These are phyloP conservation scores for Daphne laureola DNA, from an alignment of 441 rosid species.

Conservation along the genomic window DNA sequence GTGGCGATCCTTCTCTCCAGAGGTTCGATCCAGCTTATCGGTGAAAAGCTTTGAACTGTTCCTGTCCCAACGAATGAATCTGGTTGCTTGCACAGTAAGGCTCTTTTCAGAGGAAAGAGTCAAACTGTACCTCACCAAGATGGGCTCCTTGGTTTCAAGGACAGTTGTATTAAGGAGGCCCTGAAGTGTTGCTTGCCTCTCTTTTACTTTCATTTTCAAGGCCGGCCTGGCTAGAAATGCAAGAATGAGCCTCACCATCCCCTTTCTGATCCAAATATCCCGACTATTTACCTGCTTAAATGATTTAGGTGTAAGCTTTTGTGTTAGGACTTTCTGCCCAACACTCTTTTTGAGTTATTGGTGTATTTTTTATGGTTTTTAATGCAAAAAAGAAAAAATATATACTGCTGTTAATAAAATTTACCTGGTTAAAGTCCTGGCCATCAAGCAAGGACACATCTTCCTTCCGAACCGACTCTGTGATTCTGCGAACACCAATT, in stretches of 20 bases:
- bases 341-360: too few relatives aligned
- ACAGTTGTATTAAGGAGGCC: constrained; percentile 33
- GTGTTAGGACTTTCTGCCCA: too few relatives aligned
- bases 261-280: constrained; percentile 21
- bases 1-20: constrained; percentile 28
- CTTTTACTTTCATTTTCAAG: constrained; percentile 30
- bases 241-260: constrained; percentile 43
- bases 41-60: constrained; percentile 32
- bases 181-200: constrained; percentile 39
- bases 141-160: constrained; percentile 31
- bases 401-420: not conserved
- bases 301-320: too few relatives aligned
- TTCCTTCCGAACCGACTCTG: constrained; percentile 35
- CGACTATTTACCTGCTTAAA: constrained; percentile 17
- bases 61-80: constrained; percentile 57
- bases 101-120: constrained; percentile 30
- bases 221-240: constrained; percentile 47
- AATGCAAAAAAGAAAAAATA: too few relatives aligned
- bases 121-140: constrained; percentile 32
- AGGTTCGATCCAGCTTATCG: constrained; percentile 32
- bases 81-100: constrained; percentile 19
- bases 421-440: constrained; percentile 16
- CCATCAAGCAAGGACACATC: constrained; percentile 21
- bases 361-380: too few relatives aligned
- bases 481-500: constrained; percentile 55